Evolutionary conservation across 371 early-diverging fungal species (phyloP).

Genomic region (Circinella umbellata): DNA sequence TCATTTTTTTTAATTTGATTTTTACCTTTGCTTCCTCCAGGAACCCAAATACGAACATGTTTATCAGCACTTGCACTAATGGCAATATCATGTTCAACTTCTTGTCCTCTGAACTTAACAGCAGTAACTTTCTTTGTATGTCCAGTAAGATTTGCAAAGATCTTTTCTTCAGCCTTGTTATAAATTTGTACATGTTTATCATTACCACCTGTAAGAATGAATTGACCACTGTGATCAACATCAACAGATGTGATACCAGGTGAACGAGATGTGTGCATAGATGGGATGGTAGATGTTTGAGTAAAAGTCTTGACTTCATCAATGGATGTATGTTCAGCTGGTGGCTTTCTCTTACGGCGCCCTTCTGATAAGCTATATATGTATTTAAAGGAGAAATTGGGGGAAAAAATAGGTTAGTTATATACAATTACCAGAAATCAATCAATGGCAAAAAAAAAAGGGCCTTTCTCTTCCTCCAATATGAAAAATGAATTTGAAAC

Average conservation of each 20-base stretch:
- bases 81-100: slow-evolving; percentile 56
- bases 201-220: slow-evolving; percentile 80
- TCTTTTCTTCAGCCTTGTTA: slow-evolving; percentile 65
- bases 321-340: slow-evolving; percentile 68
- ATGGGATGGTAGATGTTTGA: slow-evolving; percentile 58
- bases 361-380: slow-evolving; percentile 60
- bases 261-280: slow-evolving; percentile 77
- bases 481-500: background rate
- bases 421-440: too few species aligned
- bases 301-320: slow-evolving; percentile 71
- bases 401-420: too few species aligned
- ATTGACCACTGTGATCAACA: slow-evolving; percentile 61
- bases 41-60: slow-evolving; percentile 78
- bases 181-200: slow-evolving; percentile 82
- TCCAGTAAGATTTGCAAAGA: slow-evolving; percentile 76
- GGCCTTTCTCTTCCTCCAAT: background rate
- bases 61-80: slow-evolving; percentile 84
- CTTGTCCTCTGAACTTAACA: slow-evolving; percentile 70
- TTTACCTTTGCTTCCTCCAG: slow-evolving; percentile 36
- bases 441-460: too few species aligned
- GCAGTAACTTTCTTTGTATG: slow-evolving; percentile 80
- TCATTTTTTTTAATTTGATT: too few species aligned
- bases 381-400: too few species aligned
- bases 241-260: slow-evolving; percentile 83
- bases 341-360: slow-evolving; percentile 88